These are phyloP conservation scores for Nakazawaea ambrosiae DNA, from an alignment of 805 yeast genomes.

Conservation along the genomic window DNA sequence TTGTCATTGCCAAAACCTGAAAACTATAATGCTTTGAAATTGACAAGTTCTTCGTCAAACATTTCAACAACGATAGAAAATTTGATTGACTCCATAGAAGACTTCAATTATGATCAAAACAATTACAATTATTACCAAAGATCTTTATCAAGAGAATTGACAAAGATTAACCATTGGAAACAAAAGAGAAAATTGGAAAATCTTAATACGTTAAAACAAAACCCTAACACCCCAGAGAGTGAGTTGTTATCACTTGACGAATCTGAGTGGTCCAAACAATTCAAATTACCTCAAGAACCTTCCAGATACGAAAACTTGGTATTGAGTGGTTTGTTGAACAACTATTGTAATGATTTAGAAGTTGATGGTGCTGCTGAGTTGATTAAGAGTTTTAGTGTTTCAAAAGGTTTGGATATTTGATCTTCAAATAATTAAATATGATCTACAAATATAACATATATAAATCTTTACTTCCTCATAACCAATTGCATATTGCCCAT, in stretches of 20 bases:
- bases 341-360: slow-evolving; percentile 65
- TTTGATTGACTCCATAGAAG: slow-evolving; percentile 63
- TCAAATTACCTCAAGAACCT: slow-evolving; percentile 68
- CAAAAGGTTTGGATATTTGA: slow-evolving; percentile 37
- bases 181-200: slow-evolving; percentile 62
- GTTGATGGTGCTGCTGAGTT: slow-evolving; percentile 61
- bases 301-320: slow-evolving; percentile 68
- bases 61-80: slow-evolving; percentile 44
- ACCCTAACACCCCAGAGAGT: slow-evolving; percentile 37
- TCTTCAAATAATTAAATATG: too few species aligned
- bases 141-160: slow-evolving; percentile 59
- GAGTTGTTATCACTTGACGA: slow-evolving; percentile 36
- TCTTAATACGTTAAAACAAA: slow-evolving; percentile 47
- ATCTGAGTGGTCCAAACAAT: slow-evolving; percentile 59
- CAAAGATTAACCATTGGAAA: slow-evolving; percentile 70
- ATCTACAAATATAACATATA: background rate
- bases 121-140: slow-evolving; percentile 80
- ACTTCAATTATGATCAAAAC: slow-evolving; percentile 70
- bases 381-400: slow-evolving; percentile 53
- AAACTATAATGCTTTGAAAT: slow-evolving; percentile 30
- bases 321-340: slow-evolving; percentile 59
- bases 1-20: slow-evolving; percentile 18
- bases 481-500: slow-evolving; percentile 43
- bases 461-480: slow-evolving; percentile 3
- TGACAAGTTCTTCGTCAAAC: slow-evolving; percentile 33